Conservation (phyloP, 2,329 filamentous ascomycete genomes). For the Colletotrichum falcatum region DNA sequence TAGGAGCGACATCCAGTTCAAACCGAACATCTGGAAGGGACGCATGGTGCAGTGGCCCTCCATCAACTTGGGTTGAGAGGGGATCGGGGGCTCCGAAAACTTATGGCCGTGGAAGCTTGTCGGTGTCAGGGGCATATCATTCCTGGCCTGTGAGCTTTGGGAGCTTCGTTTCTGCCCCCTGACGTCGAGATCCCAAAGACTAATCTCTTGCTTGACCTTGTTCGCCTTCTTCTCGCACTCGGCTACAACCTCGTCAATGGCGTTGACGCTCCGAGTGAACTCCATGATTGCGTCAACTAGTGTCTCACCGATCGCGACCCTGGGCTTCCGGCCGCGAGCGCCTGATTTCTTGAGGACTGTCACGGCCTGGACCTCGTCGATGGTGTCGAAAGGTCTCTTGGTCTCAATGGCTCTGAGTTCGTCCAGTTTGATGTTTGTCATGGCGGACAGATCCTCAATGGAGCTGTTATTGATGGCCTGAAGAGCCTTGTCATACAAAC, state of each 20-base stretch:
- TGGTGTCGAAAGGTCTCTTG: slow-evolving; percentile 77
- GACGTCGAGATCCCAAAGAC: slow-evolving; percentile 62
- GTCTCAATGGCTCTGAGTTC: slow-evolving; percentile 77
- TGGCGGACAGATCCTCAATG: slow-evolving; percentile 80
- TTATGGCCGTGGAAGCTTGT: slow-evolving; percentile 52
- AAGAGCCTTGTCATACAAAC: slow-evolving; percentile 67
- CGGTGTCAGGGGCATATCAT: slow-evolving; percentile 58
- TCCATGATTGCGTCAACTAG: slow-evolving; percentile 68
- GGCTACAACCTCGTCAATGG: slow-evolving; percentile 84
- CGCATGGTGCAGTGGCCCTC: slow-evolving; percentile 82
- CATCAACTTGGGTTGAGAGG: slow-evolving; percentile 81
- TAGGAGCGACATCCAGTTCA: slow-evolving; percentile 93
- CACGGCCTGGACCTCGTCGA: slow-evolving; percentile 76
- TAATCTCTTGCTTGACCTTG: slow-evolving; percentile 59
- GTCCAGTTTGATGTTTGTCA: slow-evolving; percentile 79
- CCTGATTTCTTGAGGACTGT: slow-evolving; percentile 63
- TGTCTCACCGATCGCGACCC: slow-evolving; percentile 63
- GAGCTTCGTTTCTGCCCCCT: slow-evolving; percentile 56
- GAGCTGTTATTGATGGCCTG: slow-evolving; percentile 87
- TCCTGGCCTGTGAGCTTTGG: slow-evolving; percentile 44
- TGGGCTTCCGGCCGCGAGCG: slow-evolving; percentile 55
- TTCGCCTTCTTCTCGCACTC: slow-evolving; percentile 80
- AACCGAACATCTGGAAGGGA: slow-evolving; percentile 91
- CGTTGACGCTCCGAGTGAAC: slow-evolving; percentile 83
- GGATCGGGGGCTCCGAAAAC: slow-evolving; percentile 58